Evolutionary conservation across 805 yeast species (phyloP).

Genomic region (Wickerhamiella azymoides): DNA sequence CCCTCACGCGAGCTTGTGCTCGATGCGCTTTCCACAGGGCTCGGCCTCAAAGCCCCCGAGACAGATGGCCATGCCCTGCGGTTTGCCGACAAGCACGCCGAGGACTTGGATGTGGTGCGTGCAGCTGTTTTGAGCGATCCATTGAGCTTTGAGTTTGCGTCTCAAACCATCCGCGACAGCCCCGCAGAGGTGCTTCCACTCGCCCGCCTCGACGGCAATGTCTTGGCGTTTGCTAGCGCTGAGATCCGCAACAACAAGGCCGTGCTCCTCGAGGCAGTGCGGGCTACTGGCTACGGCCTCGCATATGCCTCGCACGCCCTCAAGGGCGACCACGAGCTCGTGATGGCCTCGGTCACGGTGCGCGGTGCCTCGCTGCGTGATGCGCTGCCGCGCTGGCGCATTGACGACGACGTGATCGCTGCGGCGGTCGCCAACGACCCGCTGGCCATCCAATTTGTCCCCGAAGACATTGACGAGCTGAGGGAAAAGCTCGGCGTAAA

Average conservation of each 20-base stretch:
- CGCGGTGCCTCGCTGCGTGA: constrained; percentile 5
- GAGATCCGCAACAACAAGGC: constrained; percentile 1
- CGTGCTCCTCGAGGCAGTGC: neutral
- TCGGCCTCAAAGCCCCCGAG: neutral
- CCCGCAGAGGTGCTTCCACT: neutral
- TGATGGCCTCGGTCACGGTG: constrained; percentile 4
- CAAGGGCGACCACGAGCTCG: constrained; percentile 8
- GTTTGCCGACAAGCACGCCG: neutral
- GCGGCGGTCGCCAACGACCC: constrained; percentile 6
- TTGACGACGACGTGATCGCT: constrained; percentile 4
- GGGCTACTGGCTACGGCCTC: constrained; percentile 1
- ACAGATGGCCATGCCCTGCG: constrained; percentile 7
- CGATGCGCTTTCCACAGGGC: neutral
- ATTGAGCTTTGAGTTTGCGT: constrained; percentile 3
- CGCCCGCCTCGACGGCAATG: constrained; percentile 1
- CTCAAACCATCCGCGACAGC: neutral
- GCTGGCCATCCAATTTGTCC: neutral
- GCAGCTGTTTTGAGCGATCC: neutral
- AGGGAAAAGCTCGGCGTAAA: constrained; percentile 5
- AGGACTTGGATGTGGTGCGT: neutral
- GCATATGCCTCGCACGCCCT: constrained; percentile 6
- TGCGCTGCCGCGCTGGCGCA: constrained; percentile 3
- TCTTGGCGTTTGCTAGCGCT: constrained; percentile 2
- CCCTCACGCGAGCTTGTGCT: neutral
- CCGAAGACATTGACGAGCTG: constrained; percentile 7